phyloP scores from a whole-genome alignment of 768 basidiomycete genomes.

The Kockovaella imperatae region DNA sequence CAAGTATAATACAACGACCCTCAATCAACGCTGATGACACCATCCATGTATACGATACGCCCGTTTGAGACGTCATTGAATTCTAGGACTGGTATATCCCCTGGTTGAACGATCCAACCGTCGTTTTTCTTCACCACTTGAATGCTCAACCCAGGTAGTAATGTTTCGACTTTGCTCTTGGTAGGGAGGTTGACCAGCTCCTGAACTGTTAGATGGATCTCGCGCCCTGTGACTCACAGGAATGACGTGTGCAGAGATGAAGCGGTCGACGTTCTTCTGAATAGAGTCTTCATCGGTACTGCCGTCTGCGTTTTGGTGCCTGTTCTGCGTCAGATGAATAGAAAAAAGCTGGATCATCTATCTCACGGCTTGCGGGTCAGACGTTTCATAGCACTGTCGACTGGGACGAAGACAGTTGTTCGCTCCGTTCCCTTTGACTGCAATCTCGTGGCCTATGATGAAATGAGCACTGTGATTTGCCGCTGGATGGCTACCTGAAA shows the following conservation, averaged over 20 bases:
- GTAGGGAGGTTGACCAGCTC: constrained; percentile 7
- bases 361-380: constrained; percentile 73
- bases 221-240: constrained; percentile 52
- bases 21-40: constrained; percentile 6
- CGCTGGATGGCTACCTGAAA: not conserved
- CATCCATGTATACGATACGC: constrained; percentile 25
- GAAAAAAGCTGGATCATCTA: not conserved
- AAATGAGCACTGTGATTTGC: not conserved
- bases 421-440: constrained; percentile 18
- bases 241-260: constrained; percentile 76
- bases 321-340: not conserved
- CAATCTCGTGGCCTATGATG: not conserved
- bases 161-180: constrained; percentile 10
- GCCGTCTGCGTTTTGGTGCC: constrained; percentile 31
- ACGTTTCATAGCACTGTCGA: constrained; percentile 80
- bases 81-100: constrained; percentile 30
- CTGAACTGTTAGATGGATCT: constrained; percentile 1
- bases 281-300: constrained; percentile 53
- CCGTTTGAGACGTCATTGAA: constrained; percentile 36
- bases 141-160: constrained; percentile 18
- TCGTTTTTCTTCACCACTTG: constrained; percentile 15
- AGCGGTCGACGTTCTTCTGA: constrained; percentile 63
- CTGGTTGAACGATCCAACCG: constrained; percentile 31
- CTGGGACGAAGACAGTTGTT: constrained; percentile 67
- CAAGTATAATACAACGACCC: not conserved